Percentiles rank a stretch among this genome's conserved stretches.
Conservation (phyloP, 2,329 filamentous ascomycete genomes). For the Cadophora malorum region DNA sequence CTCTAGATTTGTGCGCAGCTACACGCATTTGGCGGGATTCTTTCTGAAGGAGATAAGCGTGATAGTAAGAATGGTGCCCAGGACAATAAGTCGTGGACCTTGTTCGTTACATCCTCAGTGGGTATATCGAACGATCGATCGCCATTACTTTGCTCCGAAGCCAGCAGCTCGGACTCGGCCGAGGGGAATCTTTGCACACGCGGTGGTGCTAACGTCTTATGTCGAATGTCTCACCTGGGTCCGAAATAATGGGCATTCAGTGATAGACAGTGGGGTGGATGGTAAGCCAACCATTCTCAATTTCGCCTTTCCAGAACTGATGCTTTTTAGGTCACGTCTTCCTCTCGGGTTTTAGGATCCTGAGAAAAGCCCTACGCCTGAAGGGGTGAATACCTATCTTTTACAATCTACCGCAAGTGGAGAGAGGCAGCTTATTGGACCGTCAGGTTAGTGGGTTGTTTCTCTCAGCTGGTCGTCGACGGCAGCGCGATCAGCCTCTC, state of each 20-base stretch:
- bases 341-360: background rate
- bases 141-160: conserved; percentile 60
- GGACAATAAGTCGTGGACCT: background rate
- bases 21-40: conserved; percentile 38
- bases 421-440: background rate
- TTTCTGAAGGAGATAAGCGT: conserved; percentile 65
- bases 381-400: background rate
- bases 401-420: background rate
- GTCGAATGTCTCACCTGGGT: background rate
- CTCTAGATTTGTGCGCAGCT: background rate
- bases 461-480: background rate
- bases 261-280: conserved; percentile 8
- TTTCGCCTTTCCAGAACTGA: background rate
- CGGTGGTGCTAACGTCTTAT: conserved; percentile 9
- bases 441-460: background rate
- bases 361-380: background rate
- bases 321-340: conserved; percentile 1
- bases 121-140: background rate
- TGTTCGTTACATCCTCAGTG: background rate
- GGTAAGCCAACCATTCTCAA: background rate
- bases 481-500: background rate
- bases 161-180: conserved; percentile 64
- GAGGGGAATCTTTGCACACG: conserved; percentile 49
- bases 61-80: conserved; percentile 57
- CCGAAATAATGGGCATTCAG: background rate